Evolutionary conservation across 2,329 filamentous ascomycete species (phyloP).

Genomic region (Calonectria leucothoes): DNA sequence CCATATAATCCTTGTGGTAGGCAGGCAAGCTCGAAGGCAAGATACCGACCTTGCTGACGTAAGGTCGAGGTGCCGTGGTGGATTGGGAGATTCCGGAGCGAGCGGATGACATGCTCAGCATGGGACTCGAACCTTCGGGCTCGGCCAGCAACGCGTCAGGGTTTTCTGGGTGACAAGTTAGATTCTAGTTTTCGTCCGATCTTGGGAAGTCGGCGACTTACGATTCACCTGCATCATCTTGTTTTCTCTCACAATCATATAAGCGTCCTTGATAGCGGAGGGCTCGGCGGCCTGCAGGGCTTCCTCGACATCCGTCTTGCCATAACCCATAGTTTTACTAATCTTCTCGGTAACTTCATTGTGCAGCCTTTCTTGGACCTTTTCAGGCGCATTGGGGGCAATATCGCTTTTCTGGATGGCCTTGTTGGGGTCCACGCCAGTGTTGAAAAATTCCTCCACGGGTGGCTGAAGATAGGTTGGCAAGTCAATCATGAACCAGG

Average conservation of each 20-base stretch:
- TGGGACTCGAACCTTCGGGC: conserved; percentile 58
- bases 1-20: conserved; percentile 92
- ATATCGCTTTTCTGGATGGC: conserved; percentile 87
- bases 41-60: conserved; percentile 89
- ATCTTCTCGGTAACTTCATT: conserved; percentile 94
- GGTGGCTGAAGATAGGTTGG: conserved; percentile 88
- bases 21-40: conserved; percentile 90
- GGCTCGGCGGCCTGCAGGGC: conserved; percentile 92
- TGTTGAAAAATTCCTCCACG: conserved; percentile 91
- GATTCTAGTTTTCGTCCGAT: conserved; percentile 32
- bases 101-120: conserved; percentile 66
- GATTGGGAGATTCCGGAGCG: conserved; percentile 65
- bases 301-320: conserved; percentile 93
- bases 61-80: conserved; percentile 62
- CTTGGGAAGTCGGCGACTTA: conserved; percentile 61
- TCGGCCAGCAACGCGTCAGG: conserved; percentile 49
- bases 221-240: conserved; percentile 96
- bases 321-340: conserved; percentile 98
- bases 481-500: conserved; percentile 92
- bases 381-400: conserved; percentile 80
- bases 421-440: conserved; percentile 92
- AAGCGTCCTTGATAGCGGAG: conserved; percentile 98
- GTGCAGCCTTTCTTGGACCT: conserved; percentile 89
- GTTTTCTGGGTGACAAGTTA: conserved; percentile 46
- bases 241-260: conserved; percentile 97